Base-by-base conservation (phyloP, 2,329 filamentous ascomycete species). In the Xylaria sp. region DNA sequence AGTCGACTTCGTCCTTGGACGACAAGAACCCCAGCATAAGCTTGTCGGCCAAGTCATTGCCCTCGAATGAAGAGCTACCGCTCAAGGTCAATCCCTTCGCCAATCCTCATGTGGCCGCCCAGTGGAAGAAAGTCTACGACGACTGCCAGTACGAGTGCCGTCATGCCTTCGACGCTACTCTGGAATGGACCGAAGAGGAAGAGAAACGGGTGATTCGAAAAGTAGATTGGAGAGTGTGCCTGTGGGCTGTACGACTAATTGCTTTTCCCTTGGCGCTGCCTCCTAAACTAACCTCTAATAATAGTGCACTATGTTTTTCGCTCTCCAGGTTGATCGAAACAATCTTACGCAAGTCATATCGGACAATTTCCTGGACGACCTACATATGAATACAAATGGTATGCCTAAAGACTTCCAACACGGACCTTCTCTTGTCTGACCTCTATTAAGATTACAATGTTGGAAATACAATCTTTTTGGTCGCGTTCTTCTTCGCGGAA, bases 341-440 rank as follows among this genome's bases (percentile, higher is more conserved):
- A 91, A 90, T 72, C 81, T 90, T 13, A 69, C 72, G 3, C 88
- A 89, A 75, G 89, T 88, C 9, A 79, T 88, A 17, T 87, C 86
- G 0, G 88, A 90, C 76, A 89, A 88, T 66, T 85, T 91, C 79
- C 79, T 92, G 4, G 80, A 78, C 70, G 89, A 89, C 59, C 75
- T 84, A n/a, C 73, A 76, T 1, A 71, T 85, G 63, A 80, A 75
- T 20, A 84, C 81, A 0, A 81, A 85, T 75, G 85, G 80, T 81
- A 64, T 51, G 40, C 42, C 44, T 6, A 83, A 58, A 82, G 79
- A 66, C 74, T 53, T n/a, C 36, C 7, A 51, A 13, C 11, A 3
- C 6, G 3, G 7, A 1, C 31, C 17, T 2, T 10, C 48, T 26
- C 6, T 3, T 49, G 6, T 53, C 65, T 70, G 23, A 72, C 56